Evolutionary conservation across 1,139 yeast genomes (phyloP), one percentile per base, ranked within the genome.

Genomic region (Fermentozyma sake): DNA sequence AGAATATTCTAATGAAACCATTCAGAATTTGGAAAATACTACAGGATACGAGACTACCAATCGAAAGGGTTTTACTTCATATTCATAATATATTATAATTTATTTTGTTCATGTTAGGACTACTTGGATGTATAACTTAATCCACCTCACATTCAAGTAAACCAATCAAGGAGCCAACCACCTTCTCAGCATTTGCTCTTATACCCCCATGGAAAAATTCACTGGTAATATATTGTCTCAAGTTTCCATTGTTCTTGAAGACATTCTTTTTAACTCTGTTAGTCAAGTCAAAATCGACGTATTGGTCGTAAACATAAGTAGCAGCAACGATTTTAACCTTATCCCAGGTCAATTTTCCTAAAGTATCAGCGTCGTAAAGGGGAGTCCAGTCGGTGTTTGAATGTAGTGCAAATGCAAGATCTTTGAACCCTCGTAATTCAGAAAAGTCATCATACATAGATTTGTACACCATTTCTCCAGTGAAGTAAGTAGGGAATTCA

Each of bases 381-480:
- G 32, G 27, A 2, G 61, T 44, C 79, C 79, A 74, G 12, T 50
- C 35, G 1, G 45, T 42, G 31, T 63, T 48, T 2, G 35, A 27
- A 30, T 74, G 79, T 20, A 75, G 48, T 5, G 55, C 53, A 12
- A 61, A 34, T 1, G 75, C 74, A 34, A 73, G 50, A 1, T 41
- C 42, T 32, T 61, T 61, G 26, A 74, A 52, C 6, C 52, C 54
- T n/a, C 50, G 37, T 23, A 75, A 52, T 35, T 68, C 72, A 0
- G 48, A 41, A 39, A 59, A 71, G 36, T 72, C 78, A 12, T 67
- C 70, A 37, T 48, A 63, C 70, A 72, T 70, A 9, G 69, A 62
- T 32, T 61, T 58, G 46, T 51, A 71, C 20, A 74, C 75, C 76
- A 74, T 72, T 41, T 75, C 80, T 6, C 79, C 76, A 1, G 78